Evolutionary conservation across 331 rosid species (phyloP).

Genomic region (Pyracantha coccinea): DNA sequence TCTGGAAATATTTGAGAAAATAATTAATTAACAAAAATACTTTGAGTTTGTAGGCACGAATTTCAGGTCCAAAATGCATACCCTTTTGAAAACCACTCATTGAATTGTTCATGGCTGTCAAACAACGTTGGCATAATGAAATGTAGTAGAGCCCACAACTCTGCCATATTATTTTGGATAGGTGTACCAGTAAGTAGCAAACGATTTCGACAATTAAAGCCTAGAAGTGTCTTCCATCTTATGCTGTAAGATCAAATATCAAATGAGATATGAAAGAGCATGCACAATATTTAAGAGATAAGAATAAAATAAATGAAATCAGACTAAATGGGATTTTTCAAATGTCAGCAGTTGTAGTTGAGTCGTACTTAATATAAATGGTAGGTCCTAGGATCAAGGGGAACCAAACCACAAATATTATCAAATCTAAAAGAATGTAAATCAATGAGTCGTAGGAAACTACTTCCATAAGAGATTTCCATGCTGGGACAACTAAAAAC

Average conservation of each 20-base stretch:
- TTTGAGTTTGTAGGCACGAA: background rate
- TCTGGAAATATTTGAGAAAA: conserved; percentile 31
- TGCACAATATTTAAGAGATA: background rate
- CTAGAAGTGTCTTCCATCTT: conserved; percentile 98
- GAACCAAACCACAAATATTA: background rate
- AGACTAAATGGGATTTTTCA: background rate
- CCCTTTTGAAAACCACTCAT: conserved; percentile 99
- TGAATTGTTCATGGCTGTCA: conserved; percentile 97
- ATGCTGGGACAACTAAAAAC: background rate
- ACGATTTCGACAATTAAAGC: conserved; percentile 97
- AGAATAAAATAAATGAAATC: background rate
- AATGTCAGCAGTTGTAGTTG: background rate
- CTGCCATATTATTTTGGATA: conserved; percentile 97
- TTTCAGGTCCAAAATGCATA: conserved; percentile 20
- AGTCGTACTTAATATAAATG: background rate
- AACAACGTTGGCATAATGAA: conserved; percentile 97
- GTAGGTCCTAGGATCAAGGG: background rate
- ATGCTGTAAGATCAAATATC: conserved; percentile 50
- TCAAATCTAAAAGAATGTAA: background rate
- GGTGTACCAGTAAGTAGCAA: conserved; percentile 94
- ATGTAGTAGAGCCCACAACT: conserved; percentile 97
- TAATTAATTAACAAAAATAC: background rate
- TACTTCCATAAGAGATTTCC: background rate
- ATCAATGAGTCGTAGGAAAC: background rate
- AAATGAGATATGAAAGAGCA: conserved; percentile 1